Conservation (phyloP, 179 eudicot genomes). For the Sideroxylon spinosum region DNA sequence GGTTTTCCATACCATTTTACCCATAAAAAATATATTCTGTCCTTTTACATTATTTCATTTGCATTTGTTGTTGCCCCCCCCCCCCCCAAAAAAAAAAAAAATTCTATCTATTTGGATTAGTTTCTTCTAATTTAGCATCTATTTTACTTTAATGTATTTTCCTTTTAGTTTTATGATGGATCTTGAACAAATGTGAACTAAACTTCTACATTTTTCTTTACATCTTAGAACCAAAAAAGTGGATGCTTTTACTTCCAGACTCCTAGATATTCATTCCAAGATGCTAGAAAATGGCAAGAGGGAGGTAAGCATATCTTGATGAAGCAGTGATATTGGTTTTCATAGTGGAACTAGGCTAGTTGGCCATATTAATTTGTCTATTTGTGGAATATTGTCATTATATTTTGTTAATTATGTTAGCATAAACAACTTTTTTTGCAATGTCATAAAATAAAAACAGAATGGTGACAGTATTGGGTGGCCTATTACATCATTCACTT, state of each 20-base stretch:
- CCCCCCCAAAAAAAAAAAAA: no score
- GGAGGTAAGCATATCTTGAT: slow-evolving; percentile 51
- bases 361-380: background rate
- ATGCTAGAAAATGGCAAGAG: slow-evolving; percentile 69
- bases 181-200: slow-evolving; percentile 10
- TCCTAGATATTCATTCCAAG: slow-evolving; percentile 84
- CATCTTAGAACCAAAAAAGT: slow-evolving; percentile 72
- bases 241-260: slow-evolving; percentile 79
- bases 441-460: background rate
- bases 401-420: background rate
- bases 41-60: background rate
- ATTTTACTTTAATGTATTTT: background rate
- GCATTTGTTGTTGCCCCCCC: background rate
- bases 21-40: background rate
- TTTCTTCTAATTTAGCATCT: background rate
- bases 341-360: background rate
- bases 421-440: background rate
- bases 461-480: background rate
- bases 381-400: background rate
- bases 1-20: background rate
- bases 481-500: background rate
- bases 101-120: background rate
- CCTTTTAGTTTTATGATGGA: background rate
- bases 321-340: slow-evolving; percentile 5
- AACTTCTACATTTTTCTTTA: slow-evolving; percentile 10